A percentile compares a stretch with the other conserved stretches of the same genome.
Conservation (phyloP, 2,329 filamentous ascomycete species). For the Leptographium flavum region DNA sequence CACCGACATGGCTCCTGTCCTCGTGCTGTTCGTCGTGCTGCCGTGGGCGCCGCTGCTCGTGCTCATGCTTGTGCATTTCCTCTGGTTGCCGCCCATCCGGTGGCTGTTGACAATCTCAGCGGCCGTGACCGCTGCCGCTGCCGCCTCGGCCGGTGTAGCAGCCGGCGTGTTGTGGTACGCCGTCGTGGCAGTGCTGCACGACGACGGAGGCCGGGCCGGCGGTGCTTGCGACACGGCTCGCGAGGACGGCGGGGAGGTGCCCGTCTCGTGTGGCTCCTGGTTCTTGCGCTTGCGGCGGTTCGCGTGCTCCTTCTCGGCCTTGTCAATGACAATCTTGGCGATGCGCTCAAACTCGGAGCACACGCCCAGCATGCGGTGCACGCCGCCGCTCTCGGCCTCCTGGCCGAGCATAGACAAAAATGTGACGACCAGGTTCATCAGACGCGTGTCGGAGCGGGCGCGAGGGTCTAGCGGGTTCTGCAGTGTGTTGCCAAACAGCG, state of each 20-base stretch:
- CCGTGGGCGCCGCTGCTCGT: conserved; percentile 11
- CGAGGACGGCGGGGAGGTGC: background rate
- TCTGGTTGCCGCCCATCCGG: background rate
- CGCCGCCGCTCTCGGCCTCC: conserved; percentile 78
- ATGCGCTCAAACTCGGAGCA: conserved; percentile 97
- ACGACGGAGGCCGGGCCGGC: conserved; percentile 7
- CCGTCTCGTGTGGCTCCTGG: conserved; percentile 20
- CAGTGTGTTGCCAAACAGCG: conserved; percentile 87
- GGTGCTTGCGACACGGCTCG: background rate
- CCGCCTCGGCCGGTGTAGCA: conserved; percentile 10
- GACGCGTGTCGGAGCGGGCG: conserved; percentile 72
- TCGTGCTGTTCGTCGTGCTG: conserved; percentile 15
- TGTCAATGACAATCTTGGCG: conserved; percentile 78
- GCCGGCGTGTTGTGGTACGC: conserved; percentile 9
- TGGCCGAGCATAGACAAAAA: conserved; percentile 82
- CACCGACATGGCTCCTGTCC: background rate
- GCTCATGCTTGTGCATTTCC: background rate
- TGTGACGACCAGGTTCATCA: conserved; percentile 87
- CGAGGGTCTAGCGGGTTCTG: conserved; percentile 87
- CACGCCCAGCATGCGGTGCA: conserved; percentile 84
- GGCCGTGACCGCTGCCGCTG: conserved; percentile 8
- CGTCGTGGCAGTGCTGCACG: conserved; percentile 5
- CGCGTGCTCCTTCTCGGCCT: conserved; percentile 71
- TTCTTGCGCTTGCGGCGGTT: conserved; percentile 76
- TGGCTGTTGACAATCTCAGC: conserved; percentile 13